These are phyloP conservation scores for Exophiala bonariae DNA, from an alignment of 2,329 filamentous ascomycete species.

Conservation along the genomic window DNA sequence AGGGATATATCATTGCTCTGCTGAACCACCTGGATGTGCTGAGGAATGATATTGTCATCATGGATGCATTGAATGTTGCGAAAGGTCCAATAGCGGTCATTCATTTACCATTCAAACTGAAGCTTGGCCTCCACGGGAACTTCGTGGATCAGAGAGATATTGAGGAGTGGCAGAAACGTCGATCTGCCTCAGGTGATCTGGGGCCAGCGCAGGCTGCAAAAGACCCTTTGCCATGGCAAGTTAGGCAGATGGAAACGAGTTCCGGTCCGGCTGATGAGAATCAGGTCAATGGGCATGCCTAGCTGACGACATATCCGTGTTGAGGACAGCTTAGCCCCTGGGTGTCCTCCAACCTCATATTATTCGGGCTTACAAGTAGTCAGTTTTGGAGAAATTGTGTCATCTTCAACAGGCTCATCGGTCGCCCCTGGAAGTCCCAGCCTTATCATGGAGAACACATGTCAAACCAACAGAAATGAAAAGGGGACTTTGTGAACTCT, in stretches of 20 bases:
- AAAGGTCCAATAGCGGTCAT: slow-evolving; percentile 34
- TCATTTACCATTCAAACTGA: slow-evolving; percentile 35
- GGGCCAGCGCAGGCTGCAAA: slow-evolving; percentile 18
- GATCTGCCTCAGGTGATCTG: slow-evolving; percentile 15
- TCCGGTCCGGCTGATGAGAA: no score
- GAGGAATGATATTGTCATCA: slow-evolving; percentile 36
- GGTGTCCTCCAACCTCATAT: no score
- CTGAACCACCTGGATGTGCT: slow-evolving; percentile 41
- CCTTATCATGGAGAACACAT: no score
- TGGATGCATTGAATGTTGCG: slow-evolving; percentile 34
- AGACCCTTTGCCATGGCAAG: slow-evolving; percentile 22
- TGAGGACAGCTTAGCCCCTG: no score
- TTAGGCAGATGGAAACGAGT: slow-evolving; percentile 3
- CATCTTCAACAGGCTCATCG: no score
- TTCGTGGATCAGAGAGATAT: slow-evolving; percentile 26
- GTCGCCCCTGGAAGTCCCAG: no score
- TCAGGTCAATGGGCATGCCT: no score
- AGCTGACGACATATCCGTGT: no score
- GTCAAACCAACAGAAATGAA: no score
- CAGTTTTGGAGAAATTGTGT: no score
- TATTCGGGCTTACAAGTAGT: no score
- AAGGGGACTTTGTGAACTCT: no score
- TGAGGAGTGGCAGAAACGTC: slow-evolving; percentile 15
- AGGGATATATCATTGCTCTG: slow-evolving; percentile 34
- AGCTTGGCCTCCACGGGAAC: slow-evolving; percentile 37